Percentiles rank a stretch among this genome's conserved stretches.
Evolutionary conservation across 208 protist genomes (phyloP).

Genomic region (Trypanosoma melophagium): DNA sequence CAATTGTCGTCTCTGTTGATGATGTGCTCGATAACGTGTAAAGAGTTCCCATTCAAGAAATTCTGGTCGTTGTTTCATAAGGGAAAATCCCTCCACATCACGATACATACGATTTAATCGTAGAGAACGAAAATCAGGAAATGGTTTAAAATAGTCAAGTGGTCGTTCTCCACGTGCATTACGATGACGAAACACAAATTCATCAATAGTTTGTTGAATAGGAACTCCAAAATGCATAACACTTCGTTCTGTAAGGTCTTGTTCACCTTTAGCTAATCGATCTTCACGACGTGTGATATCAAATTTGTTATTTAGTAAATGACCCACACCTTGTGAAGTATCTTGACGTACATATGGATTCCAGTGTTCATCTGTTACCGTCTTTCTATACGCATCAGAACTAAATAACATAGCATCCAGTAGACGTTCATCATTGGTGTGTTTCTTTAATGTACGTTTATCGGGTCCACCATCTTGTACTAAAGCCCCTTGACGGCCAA

Average conservation of each 20-base stretch:
- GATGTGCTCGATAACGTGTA: slow-evolving; percentile 84
- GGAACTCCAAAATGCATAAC: slow-evolving; percentile 77
- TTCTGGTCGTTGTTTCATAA: slow-evolving; percentile 82
- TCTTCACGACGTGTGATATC: slow-evolving; percentile 81
- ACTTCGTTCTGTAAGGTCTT: slow-evolving; percentile 80
- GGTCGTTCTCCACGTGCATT: slow-evolving; percentile 83
- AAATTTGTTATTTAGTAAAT: slow-evolving; percentile 81
- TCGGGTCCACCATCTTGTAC: slow-evolving; percentile 88
- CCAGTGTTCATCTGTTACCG: slow-evolving; percentile 70
- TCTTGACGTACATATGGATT: slow-evolving; percentile 70
- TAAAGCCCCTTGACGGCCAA: slow-evolving; percentile 81
- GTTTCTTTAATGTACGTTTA: slow-evolving; percentile 59
- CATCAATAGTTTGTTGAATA: slow-evolving; percentile 74
- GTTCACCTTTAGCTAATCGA: slow-evolving; percentile 54
- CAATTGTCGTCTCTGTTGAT: slow-evolving; percentile 81
- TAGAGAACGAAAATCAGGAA: slow-evolving; percentile 75
- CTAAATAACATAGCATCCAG: slow-evolving; percentile 68
- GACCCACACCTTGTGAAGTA: slow-evolving; percentile 67
- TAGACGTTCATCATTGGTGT: slow-evolving; percentile 87
- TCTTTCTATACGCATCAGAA: slow-evolving; percentile 67
- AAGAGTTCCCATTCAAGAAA: slow-evolving; percentile 91
- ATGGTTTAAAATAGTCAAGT: slow-evolving; percentile 88
- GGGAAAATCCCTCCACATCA: slow-evolving; percentile 87
- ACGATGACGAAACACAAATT: slow-evolving; percentile 83
- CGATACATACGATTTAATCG: slow-evolving; percentile 77